A percentile compares a stretch with the other conserved stretches of the same genome.
These are phyloP conservation scores for Endotrypanum monterogeii DNA, from an alignment of 208 protist species.

Conservation along the genomic window DNA sequence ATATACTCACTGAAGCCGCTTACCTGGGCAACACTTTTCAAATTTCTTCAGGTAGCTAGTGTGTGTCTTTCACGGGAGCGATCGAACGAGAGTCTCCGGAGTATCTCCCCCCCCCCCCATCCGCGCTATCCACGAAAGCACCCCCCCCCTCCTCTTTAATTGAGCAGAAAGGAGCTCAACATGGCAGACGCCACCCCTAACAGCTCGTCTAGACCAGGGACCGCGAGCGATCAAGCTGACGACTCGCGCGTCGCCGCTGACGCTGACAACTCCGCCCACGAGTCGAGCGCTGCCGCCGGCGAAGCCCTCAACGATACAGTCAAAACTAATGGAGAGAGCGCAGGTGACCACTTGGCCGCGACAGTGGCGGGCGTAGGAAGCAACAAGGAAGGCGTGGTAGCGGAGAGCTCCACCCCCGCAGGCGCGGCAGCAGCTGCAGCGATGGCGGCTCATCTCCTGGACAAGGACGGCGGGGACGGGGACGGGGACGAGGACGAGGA, in stretches of 20 bases:
- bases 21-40: neutral
- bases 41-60: neutral
- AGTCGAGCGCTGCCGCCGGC: neutral
- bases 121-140: neutral
- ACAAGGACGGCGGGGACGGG: neutral
- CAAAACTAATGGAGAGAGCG: neutral
- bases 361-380: neutral
- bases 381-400: neutral
- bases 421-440: too few species aligned
- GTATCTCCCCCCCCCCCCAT: neutral
- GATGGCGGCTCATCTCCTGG: neutral
- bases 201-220: neutral
- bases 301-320: neutral
- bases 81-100: neutral
- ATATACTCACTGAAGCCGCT: too few species aligned
- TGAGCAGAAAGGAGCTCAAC: neutral
- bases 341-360: neutral
- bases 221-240: neutral
- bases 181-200: constrained; percentile 4
- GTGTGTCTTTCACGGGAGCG: neutral
- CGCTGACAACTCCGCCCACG: neutral
- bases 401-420: neutral
- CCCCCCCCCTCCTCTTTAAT: neutral
- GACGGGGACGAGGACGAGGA: constrained; percentile 7
- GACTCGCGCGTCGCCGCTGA: neutral